Evolutionary conservation across 1,284 basidiomycete species (phyloP).

Genomic region (Boletus sp.): DNA sequence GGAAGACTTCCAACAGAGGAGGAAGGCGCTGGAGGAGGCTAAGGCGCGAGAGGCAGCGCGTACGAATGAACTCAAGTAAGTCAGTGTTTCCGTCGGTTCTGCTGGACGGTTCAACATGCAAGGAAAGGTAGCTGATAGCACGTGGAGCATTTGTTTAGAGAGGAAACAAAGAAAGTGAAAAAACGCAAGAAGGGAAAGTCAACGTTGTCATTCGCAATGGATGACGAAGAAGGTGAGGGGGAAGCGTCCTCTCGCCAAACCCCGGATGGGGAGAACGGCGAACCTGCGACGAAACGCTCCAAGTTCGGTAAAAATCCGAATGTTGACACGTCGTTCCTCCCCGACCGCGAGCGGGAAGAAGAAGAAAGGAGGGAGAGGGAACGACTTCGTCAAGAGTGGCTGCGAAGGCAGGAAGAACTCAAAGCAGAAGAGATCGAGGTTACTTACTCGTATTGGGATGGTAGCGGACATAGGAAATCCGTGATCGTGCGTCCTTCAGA

Average conservation of each 20-base stretch:
- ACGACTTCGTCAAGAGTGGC: conserved; percentile 88
- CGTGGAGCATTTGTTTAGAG: conserved; percentile 84
- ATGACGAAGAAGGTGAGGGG: conserved; percentile 66
- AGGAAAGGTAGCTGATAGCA: conserved; percentile 60
- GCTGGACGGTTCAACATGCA: conserved; percentile 6
- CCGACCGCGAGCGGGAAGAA: conserved; percentile 95
- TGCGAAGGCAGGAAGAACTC: conserved; percentile 84
- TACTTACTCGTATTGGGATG: conserved; percentile 98
- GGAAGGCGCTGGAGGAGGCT: conserved; percentile 91
- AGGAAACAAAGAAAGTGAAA: conserved; percentile 85
- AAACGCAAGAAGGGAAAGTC: conserved; percentile 84
- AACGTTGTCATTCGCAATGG: conserved; percentile 88
- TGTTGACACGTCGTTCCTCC: conserved; percentile 98
- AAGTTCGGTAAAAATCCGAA: conserved; percentile 94
- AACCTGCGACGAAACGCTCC: conserved; percentile 63
- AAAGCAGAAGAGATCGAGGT: conserved; percentile 92
- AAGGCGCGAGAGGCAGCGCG: conserved; percentile 88
- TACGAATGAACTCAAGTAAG: conserved; percentile 84
- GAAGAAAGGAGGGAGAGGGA: conserved; percentile 88
- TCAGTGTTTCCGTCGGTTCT: conserved; percentile 15
- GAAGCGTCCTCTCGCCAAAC: conserved; percentile 43
- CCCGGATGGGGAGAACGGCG: conserved; percentile 42
- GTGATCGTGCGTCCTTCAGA: conserved; percentile 68
- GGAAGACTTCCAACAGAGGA: conserved; percentile 89
- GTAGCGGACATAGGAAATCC: conserved; percentile 93